Evolutionary conservation across 176 grass and related monocot species (phyloP).

Genomic region (Eremochloa ophiuroides): DNA sequence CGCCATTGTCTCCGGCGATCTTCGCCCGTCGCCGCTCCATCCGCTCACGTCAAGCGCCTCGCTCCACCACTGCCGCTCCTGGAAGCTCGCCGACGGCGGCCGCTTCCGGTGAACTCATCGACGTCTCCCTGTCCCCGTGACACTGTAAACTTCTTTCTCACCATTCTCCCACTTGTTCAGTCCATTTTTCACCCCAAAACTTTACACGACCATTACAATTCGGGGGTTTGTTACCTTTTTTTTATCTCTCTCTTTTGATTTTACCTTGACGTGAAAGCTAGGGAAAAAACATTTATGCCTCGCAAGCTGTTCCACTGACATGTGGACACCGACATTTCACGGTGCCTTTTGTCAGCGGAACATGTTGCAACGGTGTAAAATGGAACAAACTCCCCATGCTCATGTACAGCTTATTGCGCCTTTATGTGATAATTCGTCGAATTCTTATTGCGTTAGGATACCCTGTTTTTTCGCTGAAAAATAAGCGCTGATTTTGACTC

Average conservation of each 20-base stretch:
- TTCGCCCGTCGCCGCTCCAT: slow-evolving; percentile 56
- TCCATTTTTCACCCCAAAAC: not conserved
- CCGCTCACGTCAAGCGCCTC: slow-evolving; percentile 28
- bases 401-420: not conserved
- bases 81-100: slow-evolving; percentile 72
- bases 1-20: slow-evolving; percentile 40
- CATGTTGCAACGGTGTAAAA: slow-evolving; percentile 38
- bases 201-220: not conserved
- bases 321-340: slow-evolving; percentile 15
- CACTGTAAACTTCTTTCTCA: not conserved
- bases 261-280: slow-evolving; percentile 4
- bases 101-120: slow-evolving; percentile 46
- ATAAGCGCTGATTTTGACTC: too few species aligned
- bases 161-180: not conserved
- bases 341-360: slow-evolving; percentile 33
- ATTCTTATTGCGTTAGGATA: not conserved
- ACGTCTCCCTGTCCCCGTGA: not conserved
- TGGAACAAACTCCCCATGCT: not conserved
- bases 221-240: not conserved
- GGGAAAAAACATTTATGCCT: not conserved
- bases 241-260: not conserved
- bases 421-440: not conserved
- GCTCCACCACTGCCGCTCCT: slow-evolving; percentile 64
- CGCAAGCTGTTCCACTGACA: slow-evolving; percentile 35
- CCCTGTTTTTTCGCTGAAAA: too few species aligned